Evolutionary conservation across 2,329 filamentous ascomycete species (phyloP), one percentile per base, ranked within the genome.

Genomic region (Colletotrichum sp.): DNA sequence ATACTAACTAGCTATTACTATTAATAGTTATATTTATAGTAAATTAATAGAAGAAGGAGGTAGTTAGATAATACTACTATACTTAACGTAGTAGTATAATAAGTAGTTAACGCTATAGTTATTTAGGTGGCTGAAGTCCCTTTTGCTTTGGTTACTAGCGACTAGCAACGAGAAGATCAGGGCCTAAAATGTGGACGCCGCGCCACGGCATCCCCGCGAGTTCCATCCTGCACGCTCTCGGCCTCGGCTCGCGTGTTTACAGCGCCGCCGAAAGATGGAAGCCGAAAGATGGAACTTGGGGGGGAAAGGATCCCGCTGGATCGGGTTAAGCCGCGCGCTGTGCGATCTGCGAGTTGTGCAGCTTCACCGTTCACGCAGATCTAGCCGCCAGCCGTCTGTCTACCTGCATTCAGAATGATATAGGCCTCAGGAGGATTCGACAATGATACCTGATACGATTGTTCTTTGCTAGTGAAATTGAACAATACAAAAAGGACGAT

Each of bases 161-260:
- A n/a, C n/a, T n/a, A n/a, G n/a, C n/a, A n/a, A n/a, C n/a, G n/a
- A n/a, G n/a, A n/a, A n/a, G n/a, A n/a, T n/a, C n/a, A n/a, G n/a
- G n/a, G n/a, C n/a, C n/a, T n/a, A 24, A 75, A 60, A 61, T 43
- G 21, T 67, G 52, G 30, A 26, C 57, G 24, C 57, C 16, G 26
- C 52, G 61, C 57, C 43, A 72, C 70, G 73, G 72, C 68, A 39
- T 67, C 69, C 68, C 72, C 68, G 70, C 68, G 28, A 36, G 59
- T 26, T 30, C 34, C 43, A 18, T 43, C 60, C 24, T 21, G 39
- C 10, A n/a, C 13, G 9, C n/a, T 8, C 43, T 76, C 74, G 70
- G 70, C 59, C 26, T 74, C 57, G 34, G 72, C 57, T 55, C 63
- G 24, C 34, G 63, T 39, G 6, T 52, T 48, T 7, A 16, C 8